These are phyloP conservation scores for peach (Prunus persica) DNA, from an alignment of 306 rosid genomes.

Conservation along the genomic window DNA sequence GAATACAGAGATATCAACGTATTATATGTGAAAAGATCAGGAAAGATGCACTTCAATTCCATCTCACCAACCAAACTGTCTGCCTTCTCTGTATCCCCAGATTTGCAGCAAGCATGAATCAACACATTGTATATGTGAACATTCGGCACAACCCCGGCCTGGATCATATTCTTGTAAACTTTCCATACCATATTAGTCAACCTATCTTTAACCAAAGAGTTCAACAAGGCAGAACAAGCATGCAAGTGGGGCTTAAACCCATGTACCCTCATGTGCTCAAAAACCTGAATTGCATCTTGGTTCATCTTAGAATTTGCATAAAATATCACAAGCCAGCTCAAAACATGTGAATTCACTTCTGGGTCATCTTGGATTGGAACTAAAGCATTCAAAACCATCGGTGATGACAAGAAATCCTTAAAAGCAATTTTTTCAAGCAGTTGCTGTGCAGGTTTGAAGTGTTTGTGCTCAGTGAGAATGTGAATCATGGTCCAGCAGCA, in stretches of 20 bases:
- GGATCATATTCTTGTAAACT: slow-evolving; percentile 54
- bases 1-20: slow-evolving; percentile 76
- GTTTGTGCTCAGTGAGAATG: slow-evolving; percentile 52
- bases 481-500: slow-evolving; percentile 76
- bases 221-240: slow-evolving; percentile 85
- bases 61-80: slow-evolving; percentile 61
- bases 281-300: slow-evolving; percentile 72
- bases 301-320: slow-evolving; percentile 58
- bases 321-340: slow-evolving; percentile 82
- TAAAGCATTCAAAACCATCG: slow-evolving; percentile 66
- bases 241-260: slow-evolving; percentile 60
- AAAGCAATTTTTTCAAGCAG: slow-evolving; percentile 68
- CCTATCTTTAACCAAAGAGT: slow-evolving; percentile 64
- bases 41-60: slow-evolving; percentile 57
- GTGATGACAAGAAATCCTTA: slow-evolving; percentile 62
- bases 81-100: slow-evolving; percentile 70
- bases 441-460: slow-evolving; percentile 60
- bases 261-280: slow-evolving; percentile 64
- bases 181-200: slow-evolving; percentile 69
- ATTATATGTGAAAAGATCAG: slow-evolving; percentile 80
- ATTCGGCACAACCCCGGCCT: slow-evolving; percentile 56
- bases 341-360: slow-evolving; percentile 67
- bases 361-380: slow-evolving; percentile 42
- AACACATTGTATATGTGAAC: slow-evolving; percentile 70
- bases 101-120: slow-evolving; percentile 77